These are phyloP conservation scores for Rhodotorula sp. DNA, from an alignment of 1,284 basidiomycete genomes.

Conservation along the genomic window DNA sequence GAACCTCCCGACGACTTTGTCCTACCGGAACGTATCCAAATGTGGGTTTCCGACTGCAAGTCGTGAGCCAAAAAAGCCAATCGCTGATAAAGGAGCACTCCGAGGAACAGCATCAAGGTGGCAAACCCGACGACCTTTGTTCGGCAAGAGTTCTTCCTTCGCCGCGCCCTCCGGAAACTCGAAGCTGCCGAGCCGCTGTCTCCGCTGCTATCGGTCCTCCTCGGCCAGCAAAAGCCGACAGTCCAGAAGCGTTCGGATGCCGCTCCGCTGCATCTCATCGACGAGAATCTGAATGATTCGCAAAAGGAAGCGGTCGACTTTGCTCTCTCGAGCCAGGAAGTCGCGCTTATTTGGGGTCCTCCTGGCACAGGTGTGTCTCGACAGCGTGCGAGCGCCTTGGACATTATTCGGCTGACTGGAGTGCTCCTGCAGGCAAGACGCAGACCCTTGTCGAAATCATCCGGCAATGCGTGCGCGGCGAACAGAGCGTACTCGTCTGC, in stretches of 20 bases:
- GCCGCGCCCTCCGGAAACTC: conserved; percentile 9
- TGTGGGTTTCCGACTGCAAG: conserved; percentile 12
- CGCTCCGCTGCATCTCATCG: conserved; percentile 12
- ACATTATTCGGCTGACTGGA: neutral
- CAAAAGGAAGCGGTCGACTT: conserved; percentile 79
- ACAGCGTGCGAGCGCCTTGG: conserved; percentile 14
- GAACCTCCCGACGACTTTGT: conserved; percentile 28
- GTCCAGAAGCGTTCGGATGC: neutral
- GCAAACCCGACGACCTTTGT: conserved; percentile 34
- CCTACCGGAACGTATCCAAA: conserved; percentile 30
- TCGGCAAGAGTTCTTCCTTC: conserved; percentile 26
- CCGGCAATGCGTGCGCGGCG: conserved; percentile 67
- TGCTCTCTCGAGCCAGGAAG: conserved; percentile 66
- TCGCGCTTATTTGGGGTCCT: conserved; percentile 94
- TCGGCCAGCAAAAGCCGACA: conserved; percentile 13
- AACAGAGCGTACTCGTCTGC: conserved; percentile 68
- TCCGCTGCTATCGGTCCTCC: conserved; percentile 21
- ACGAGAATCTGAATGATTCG: conserved; percentile 71
- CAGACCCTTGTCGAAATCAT: conserved; percentile 88
- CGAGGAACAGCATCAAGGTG: conserved; percentile 21
- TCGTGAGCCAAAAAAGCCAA: neutral
- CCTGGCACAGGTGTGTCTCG: conserved; percentile 59
- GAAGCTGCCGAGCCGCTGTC: conserved; percentile 13
- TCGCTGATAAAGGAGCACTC: rapidly evolving
- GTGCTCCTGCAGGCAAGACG: conserved; percentile 72